phyloP scores from a whole-genome alignment of 2,329 filamentous ascomycete genomes.

The Pseudogymnoascus sp. region DNA sequence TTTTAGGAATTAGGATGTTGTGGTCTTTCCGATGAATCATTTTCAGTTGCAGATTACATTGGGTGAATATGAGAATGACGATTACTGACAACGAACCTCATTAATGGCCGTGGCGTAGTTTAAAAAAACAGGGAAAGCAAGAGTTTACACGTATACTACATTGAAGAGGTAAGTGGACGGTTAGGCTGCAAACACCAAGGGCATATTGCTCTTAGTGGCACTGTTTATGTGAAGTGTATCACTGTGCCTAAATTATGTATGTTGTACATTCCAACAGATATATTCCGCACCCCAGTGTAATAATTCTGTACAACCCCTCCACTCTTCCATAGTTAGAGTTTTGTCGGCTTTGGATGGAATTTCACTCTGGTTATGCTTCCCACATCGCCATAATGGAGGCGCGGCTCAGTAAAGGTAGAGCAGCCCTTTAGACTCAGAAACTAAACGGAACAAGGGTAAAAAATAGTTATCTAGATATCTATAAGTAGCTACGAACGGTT shows the following conservation, averaged over 20 bases:
- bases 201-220: too few relatives aligned
- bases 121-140: background rate
- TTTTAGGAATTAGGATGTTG: background rate
- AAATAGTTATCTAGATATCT: background rate
- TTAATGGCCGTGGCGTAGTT: background rate
- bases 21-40: background rate
- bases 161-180: too few relatives aligned
- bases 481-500: background rate
- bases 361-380: too few relatives aligned
- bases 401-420: background rate
- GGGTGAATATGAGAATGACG: background rate
- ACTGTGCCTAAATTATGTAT: background rate
- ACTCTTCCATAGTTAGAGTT: background rate
- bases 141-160: too few relatives aligned
- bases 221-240: background rate
- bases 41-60: background rate
- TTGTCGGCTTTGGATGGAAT: too few relatives aligned
- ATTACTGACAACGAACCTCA: background rate
- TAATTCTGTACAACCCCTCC: background rate
- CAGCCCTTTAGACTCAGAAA: background rate
- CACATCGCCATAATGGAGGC: too few relatives aligned
- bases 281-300: background rate
- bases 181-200: too few relatives aligned
- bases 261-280: background rate
- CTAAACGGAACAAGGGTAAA: background rate